Evolutionary conservation across 2,329 filamentous ascomycete species (phyloP), one percentile per base, ranked within the genome.

Genomic region (Lojkania enalia): DNA sequence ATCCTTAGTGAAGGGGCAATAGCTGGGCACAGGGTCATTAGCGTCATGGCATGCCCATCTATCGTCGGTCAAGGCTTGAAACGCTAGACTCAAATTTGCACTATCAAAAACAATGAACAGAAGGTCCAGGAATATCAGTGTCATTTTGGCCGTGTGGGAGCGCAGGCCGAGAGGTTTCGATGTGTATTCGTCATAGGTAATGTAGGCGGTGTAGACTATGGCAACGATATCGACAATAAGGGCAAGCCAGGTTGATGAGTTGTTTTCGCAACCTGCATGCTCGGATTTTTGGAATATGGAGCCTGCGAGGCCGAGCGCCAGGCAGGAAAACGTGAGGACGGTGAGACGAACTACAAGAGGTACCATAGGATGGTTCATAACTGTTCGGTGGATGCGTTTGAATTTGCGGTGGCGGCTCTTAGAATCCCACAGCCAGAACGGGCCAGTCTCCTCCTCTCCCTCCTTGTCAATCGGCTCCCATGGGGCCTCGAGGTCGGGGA

Each of bases 31-130:
- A 0, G 7, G 5, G 2, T 35, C 31, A 1, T 46, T 21, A 29
- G 50, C 48, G 14, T 64, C 54, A 19, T 51, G 66, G 55, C 75
- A 78, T 5, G 73, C 74, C 66, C 83, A 85, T 30, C 77, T 75
- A 20, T 77, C 74, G 56, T 86, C 81, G 4, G 77, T 85, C 42
- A 96, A 75, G 6, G 89, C 87, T 64, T 89, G 87, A 66, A 96
- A 96, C 1, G 92, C 91, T 52, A 99, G 76, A 30, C 89, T 88
- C 19, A 95, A 81, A 71, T 96, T 97, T 39, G 91, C 90, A 3
- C 91, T 90, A 69, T 96, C 92, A 74, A 99, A 96, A 31, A 97
- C 91, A 62, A 99, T 96, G 67, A 99, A 99, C 61, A 96, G 85
- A 3, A 99, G 78, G 71, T 99, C 94, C 45, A 96, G 81, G 42